These are phyloP conservation scores for Blastobotrys robertii DNA, from an alignment of 805 yeast species.

Conservation along the genomic window DNA sequence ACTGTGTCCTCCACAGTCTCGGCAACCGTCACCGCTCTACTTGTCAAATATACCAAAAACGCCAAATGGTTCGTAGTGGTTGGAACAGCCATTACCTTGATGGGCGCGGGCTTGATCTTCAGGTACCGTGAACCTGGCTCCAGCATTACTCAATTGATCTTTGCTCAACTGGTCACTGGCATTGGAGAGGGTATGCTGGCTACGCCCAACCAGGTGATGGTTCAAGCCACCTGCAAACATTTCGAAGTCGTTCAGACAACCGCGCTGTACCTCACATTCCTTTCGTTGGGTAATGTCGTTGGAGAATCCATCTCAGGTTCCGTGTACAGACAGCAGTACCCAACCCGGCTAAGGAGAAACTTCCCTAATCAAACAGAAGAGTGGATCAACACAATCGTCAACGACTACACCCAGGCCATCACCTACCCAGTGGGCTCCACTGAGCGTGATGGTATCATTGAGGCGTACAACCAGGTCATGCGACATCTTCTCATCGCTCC, in stretches of 20 bases:
- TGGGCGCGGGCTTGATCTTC: slow-evolving; percentile 49
- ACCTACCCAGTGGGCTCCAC: slow-evolving; percentile 5
- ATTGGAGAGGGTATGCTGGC: slow-evolving; percentile 66
- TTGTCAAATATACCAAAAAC: slow-evolving; percentile 1
- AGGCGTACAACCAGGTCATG: slow-evolving; percentile 8
- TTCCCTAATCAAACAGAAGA: not conserved
- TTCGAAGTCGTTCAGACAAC: slow-evolving; percentile 7
- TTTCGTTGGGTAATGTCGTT: slow-evolving; percentile 6
- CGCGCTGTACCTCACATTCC: slow-evolving; percentile 5
- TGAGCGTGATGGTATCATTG: slow-evolving; percentile 8
- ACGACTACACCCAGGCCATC: slow-evolving; percentile 1
- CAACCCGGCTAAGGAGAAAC: not conserved
- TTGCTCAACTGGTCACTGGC: slow-evolving; percentile 52
- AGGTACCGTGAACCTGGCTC: slow-evolving; percentile 44
- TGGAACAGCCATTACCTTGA: slow-evolving; percentile 48
- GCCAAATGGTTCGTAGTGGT: slow-evolving; percentile 37
- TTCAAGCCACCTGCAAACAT: slow-evolving; percentile 4
- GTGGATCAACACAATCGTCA: slow-evolving; percentile 1
- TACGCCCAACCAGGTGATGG: slow-evolving; percentile 29
- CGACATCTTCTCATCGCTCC: slow-evolving; percentile 8
- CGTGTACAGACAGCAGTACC: slow-evolving; percentile 6
- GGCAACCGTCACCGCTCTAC: slow-evolving; percentile 4
- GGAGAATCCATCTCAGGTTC: slow-evolving; percentile 9
- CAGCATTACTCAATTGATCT: slow-evolving; percentile 48
- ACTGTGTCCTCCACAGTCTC: slow-evolving; percentile 9